phyloP scores from a whole-genome alignment of 768 basidiomycete species.

The Amanita rubescens region DNA sequence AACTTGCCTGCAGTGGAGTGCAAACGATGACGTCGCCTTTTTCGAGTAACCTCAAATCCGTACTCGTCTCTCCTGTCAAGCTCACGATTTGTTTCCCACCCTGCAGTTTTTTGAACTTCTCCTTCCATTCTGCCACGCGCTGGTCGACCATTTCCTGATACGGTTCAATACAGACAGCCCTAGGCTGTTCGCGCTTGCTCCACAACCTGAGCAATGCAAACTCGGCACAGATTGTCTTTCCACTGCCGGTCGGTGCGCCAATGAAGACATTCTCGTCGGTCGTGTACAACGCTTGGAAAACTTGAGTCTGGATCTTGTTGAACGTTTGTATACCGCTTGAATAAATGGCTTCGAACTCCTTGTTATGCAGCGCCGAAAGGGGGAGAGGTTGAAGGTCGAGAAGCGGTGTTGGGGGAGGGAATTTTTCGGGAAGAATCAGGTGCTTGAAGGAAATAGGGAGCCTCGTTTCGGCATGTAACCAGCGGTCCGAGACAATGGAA shows the following conservation, averaged over 20 bases:
- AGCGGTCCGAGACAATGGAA: constrained; percentile 88
- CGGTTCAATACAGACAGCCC: constrained; percentile 94
- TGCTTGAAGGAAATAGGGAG: constrained; percentile 97
- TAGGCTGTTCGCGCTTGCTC: constrained; percentile 74
- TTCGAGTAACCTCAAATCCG: constrained; percentile 83
- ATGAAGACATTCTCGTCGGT: constrained; percentile 96
- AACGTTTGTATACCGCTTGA: constrained; percentile 73
- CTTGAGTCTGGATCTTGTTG: constrained; percentile 99
- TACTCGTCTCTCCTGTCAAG: constrained; percentile 89
- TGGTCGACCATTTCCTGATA: constrained; percentile 97
- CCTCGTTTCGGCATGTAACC: constrained; percentile 92
- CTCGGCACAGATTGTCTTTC: constrained; percentile 97
- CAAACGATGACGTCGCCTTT: constrained; percentile 92
- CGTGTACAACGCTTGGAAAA: constrained; percentile 96
- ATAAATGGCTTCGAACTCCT: constrained; percentile 86
- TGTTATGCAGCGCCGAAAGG: constrained; percentile 86
- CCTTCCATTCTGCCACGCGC: constrained; percentile 82
- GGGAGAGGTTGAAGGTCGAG: constrained; percentile 91
- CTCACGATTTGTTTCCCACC: constrained; percentile 93
- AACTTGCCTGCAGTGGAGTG: constrained; percentile 78
- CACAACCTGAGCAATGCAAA: constrained; percentile 93
- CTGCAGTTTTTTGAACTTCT: constrained; percentile 75
- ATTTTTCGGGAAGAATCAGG: constrained; percentile 93
- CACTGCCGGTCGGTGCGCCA: constrained; percentile 93
- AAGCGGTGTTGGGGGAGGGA: constrained; percentile 87